Percentiles rank a stretch among this genome's conserved stretches.
Evolutionary conservation across 768 basidiomycete species (phyloP).

Genomic region (Panaeolus papilionaceus): DNA sequence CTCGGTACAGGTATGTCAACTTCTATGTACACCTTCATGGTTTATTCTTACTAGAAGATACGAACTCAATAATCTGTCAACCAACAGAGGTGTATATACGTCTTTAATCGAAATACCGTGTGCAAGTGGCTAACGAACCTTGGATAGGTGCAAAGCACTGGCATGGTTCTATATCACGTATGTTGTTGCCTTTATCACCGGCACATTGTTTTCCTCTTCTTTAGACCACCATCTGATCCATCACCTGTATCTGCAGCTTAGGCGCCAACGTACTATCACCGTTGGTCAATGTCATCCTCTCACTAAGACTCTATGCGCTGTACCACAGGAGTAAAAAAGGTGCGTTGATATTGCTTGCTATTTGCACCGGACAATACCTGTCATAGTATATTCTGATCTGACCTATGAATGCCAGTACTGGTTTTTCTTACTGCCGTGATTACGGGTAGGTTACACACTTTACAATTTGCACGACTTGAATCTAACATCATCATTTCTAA

Average conservation of each 20-base stretch:
- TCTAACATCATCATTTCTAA: background rate
- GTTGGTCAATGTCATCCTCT: background rate
- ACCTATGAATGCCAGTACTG: background rate
- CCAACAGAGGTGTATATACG: background rate
- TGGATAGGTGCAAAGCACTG: background rate
- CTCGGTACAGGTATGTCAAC: background rate
- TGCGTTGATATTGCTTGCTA: background rate
- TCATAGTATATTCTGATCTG: background rate
- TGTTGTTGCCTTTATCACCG: background rate
- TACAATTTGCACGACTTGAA: background rate
- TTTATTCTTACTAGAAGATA: background rate
- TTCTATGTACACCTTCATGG: background rate
- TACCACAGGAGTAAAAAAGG: slow-evolving; percentile 1
- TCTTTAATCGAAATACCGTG: background rate
- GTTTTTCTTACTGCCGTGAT: background rate
- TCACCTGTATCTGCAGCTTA: background rate
- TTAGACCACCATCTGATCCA: background rate
- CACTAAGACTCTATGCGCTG: background rate
- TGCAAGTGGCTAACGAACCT: background rate
- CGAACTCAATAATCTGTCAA: background rate
- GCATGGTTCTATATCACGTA: slow-evolving; percentile 5
- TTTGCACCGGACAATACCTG: too few relatives aligned
- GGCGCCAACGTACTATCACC: background rate
- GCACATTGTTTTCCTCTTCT: too few relatives aligned
- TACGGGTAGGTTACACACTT: background rate